A percentile compares a stretch with the other conserved stretches of the same genome.
These are phyloP conservation scores for Podospora pseudoanserina DNA, from an alignment of 495 filamentous ascomycete genomes.

Conservation along the genomic window DNA sequence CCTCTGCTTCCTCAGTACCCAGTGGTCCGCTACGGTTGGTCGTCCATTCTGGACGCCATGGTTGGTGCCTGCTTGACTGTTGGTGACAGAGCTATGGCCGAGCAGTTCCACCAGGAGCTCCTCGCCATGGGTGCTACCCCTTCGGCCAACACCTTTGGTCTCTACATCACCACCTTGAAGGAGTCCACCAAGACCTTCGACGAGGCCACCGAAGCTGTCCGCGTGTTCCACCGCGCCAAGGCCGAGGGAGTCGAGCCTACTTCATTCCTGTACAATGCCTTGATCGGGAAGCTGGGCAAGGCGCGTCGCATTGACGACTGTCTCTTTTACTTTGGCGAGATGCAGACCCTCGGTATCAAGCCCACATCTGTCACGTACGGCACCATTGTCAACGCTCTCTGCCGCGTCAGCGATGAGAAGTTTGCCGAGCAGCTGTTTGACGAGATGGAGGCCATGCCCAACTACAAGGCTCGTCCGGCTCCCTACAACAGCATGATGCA, in stretches of 20 bases:
- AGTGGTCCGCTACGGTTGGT: slow-evolving; percentile 89
- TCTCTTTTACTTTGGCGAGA: slow-evolving; percentile 95
- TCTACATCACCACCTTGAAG: slow-evolving; percentile 97
- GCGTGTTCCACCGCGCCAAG: slow-evolving; percentile 92
- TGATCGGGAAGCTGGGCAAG: slow-evolving; percentile 97
- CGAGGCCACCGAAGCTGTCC: slow-evolving; percentile 92
- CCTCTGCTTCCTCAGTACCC: slow-evolving; percentile 76
- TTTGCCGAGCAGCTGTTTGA: slow-evolving; percentile 98
- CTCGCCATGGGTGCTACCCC: slow-evolving; percentile 82
- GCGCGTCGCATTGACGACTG: slow-evolving; percentile 97
- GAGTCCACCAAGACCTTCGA: slow-evolving; percentile 96
- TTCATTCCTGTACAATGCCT: slow-evolving; percentile 96
- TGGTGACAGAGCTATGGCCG: slow-evolving; percentile 73
- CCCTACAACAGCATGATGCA: slow-evolving; percentile 99
- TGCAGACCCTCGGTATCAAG: slow-evolving; percentile 87
- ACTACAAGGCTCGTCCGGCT: slow-evolving; percentile 95
- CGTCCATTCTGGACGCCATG: slow-evolving; percentile 92
- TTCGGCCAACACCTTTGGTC: slow-evolving; percentile 93
- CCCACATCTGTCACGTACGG: slow-evolving; percentile 97
- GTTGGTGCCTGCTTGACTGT: slow-evolving; percentile 85
- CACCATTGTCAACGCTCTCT: slow-evolving; percentile 95
- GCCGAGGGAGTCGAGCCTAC: slow-evolving; percentile 92
- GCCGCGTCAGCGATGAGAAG: slow-evolving; percentile 93
- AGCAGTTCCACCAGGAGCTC: slow-evolving; percentile 85
- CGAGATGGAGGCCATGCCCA: slow-evolving; percentile 98